Base-by-base conservation (phyloP, 2,329 filamentous ascomycete genomes). In the Ascocoryne sarcoides region DNA sequence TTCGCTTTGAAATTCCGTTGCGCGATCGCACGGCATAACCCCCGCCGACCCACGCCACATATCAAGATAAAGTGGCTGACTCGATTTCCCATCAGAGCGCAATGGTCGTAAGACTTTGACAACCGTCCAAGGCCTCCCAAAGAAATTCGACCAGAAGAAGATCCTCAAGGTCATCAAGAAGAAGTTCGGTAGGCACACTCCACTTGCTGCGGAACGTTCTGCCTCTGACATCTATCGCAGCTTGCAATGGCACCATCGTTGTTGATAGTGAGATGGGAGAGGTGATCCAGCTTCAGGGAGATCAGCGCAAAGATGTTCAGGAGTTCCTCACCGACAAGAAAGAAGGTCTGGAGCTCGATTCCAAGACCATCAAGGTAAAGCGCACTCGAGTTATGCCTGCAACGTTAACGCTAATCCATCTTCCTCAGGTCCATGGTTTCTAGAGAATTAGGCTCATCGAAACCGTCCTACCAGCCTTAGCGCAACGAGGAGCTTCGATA, bases 21-120 rank as follows among this genome's bases (percentile, higher is more conserved):
- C 10, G 37, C 35, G 21, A 18, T 34, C 32, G 28, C 21, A 26
- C 32, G 20, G 20, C 38, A 23, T 40, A 40, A 37, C 35, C 37
- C 39, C 37, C 36, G 35, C 18, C 37, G 32, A 48, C n/a, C n/a
- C 43, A 42, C 44, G 43, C 45, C 45, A 30, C 32, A 32, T 16
- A 36, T 30, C 18, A 36, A 43, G 47, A 57, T 45, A 51, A 52
- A 46, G 45, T 19, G 45, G 45, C 71, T 75, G 56, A 77, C 64
- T 44, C 50, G 37, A 26, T 42, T 47, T 30, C 43, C 14, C 26
- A 12, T 19, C 66, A 96, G 90, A 98, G 75, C 92, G 92, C 73
- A 98, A 98, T 96, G 92, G 92, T 81, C 92, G 92, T 70, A 98
- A 98, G 80, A 96, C 92, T 75, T 78, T 98, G 84, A 98, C 92